Percentiles rank a stretch among this genome's conserved stretches.
Conservation (phyloP, 78 protist species). For the Dictyostelium firmibasis region DNA sequence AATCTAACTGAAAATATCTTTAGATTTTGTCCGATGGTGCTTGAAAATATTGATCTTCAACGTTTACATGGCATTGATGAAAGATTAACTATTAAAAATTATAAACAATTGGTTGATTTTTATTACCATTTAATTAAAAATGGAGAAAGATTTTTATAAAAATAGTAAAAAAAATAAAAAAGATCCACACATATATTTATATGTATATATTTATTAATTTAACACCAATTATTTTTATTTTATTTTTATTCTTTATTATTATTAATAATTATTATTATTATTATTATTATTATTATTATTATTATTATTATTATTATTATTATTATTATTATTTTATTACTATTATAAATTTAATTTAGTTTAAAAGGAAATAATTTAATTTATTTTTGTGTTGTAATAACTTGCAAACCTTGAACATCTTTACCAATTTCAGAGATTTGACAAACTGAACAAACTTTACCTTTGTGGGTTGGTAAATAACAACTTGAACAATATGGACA, state of each 20-base stretch:
- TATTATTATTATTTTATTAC: too few relatives aligned
- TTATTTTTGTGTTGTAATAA: conserved; percentile 22
- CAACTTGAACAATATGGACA: conserved; percentile 89
- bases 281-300: too few relatives aligned
- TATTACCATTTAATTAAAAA: conserved; percentile 71
- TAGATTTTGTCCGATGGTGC: conserved; percentile 58
- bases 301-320: too few relatives aligned
- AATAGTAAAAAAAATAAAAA: not conserved
- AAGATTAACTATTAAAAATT: conserved; percentile 50
- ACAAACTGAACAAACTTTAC: conserved; percentile 83
- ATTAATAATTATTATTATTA: not conserved
- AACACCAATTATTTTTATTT: not conserved
- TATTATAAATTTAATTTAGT: too few relatives aligned
- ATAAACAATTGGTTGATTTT: conserved; percentile 63
- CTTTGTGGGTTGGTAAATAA: conserved; percentile 81
- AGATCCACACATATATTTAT: too few relatives aligned
- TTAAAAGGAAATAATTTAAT: too few relatives aligned
- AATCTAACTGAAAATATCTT: conserved; percentile 34
- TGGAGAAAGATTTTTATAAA: conserved; percentile 18
- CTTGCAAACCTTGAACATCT: conserved; percentile 49
- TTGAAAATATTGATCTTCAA: conserved; percentile 11
- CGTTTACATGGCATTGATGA: conserved; percentile 75
- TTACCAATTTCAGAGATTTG: conserved; percentile 78
- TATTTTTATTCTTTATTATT: not conserved
- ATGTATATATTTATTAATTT: not conserved